Conservation (phyloP, 1,284 basidiomycete species). For the Baeospora myosura region DNA sequence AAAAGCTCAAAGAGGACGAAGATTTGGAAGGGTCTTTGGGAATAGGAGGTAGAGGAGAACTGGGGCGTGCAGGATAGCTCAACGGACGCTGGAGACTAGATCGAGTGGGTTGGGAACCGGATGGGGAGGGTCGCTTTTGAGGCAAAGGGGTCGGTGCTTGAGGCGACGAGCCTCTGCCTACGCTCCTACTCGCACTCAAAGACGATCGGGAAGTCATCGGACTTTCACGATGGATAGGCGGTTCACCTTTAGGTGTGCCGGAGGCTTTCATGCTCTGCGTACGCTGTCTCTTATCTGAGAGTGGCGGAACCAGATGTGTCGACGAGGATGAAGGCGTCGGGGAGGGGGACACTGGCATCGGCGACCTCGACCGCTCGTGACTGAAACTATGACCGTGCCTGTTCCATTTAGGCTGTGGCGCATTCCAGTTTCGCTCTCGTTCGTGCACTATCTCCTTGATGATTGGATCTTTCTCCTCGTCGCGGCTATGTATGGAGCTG, state of each 20-base stretch:
- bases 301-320: constrained; percentile 4
- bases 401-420: constrained; percentile 46
- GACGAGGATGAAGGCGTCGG: constrained; percentile 14
- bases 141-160: neutral
- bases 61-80: constrained; percentile 15
- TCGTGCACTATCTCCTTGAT: constrained; percentile 32
- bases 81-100: constrained; percentile 8
- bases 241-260: constrained; percentile 13
- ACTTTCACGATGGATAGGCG: constrained; percentile 11
- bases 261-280: constrained; percentile 17
- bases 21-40: constrained; percentile 7
- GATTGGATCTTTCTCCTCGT: constrained; percentile 25
- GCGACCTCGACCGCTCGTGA: constrained; percentile 11
- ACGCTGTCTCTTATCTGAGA: constrained; percentile 15
- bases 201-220: neutral
- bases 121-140: neutral
- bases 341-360: neutral
- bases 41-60: constrained; percentile 14
- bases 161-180: neutral
- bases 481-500: constrained; percentile 26
- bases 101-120: constrained; percentile 3
- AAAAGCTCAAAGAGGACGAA: constrained; percentile 1
- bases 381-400: constrained; percentile 13
- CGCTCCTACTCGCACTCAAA: neutral
- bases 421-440: constrained; percentile 51